Evolutionary conservation across 2,329 filamentous ascomycete genomes (phyloP), one percentile per base, ranked within the genome.

Genomic region (Diplodia sapinea): DNA sequence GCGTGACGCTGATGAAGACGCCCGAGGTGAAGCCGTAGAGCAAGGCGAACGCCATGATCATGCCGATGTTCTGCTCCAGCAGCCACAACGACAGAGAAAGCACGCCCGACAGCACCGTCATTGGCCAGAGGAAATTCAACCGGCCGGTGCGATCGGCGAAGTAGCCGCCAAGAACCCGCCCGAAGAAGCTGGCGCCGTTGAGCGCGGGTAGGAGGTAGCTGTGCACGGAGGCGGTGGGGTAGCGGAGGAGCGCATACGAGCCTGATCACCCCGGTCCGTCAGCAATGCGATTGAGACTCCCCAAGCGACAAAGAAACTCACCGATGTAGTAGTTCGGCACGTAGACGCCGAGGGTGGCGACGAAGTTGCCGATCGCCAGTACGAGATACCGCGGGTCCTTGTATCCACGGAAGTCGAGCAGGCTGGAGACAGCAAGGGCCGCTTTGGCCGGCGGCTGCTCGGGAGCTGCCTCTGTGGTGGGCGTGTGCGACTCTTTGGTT

Each of bases 271-370:
- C 29, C 11, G 8, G 2, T 29, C 15, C 43, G 31, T 40, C 26
- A 12, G n/a, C 17, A 13, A 2, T 55, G 23, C 20, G 17, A 51
- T 26, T 4, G 26, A 26, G 26, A 26, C 26, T 4, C 0, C 26
- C 26, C 26, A 4, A 26, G 3, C 26, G 26, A 26, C 26, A 3
- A 26, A 26, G 26, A 26, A 4, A 26, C 26, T 26, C 26, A 69
- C 68, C 63, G 20, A 69, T 69, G 31, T 69, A 69, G 57, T 68
- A 69, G 31, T 67, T 68, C 29, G 68, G 68, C 17, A 69, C 54
- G 12, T 55, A 69, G 13, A 56, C 56, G 13, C 68, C 68, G 40
- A 69, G 59, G 17, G 62, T 67, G 11, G 68, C 57, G 11, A 69
- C 49, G 31, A 69, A 69, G 12, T 66, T 66, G n/a, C 68, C 68